phyloP scores from a whole-genome alignment of 1,139 yeast species.

The Yamadazyma conglobata region DNA sequence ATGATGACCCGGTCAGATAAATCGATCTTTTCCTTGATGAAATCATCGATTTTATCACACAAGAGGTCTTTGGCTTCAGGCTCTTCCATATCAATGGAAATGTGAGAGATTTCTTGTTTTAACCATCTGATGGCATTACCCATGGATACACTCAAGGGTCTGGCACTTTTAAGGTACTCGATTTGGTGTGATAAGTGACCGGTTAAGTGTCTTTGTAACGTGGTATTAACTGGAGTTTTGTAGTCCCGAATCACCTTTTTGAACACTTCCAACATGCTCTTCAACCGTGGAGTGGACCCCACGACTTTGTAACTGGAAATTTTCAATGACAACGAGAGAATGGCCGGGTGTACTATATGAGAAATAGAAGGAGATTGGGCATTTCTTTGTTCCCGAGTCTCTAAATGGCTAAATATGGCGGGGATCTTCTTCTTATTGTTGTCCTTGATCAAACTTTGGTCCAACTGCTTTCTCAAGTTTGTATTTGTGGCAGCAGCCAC shows the following conservation, averaged over 20 bases:
- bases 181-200: slow-evolving; percentile 91
- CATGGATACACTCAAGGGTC: slow-evolving; percentile 93
- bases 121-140: slow-evolving; percentile 98
- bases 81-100: slow-evolving; percentile 70
- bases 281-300: slow-evolving; percentile 85
- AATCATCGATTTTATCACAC: slow-evolving; percentile 68
- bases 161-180: slow-evolving; percentile 84
- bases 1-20: slow-evolving; percentile 82
- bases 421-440: slow-evolving; percentile 42
- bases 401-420: slow-evolving; percentile 83
- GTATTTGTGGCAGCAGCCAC: slow-evolving; percentile 38
- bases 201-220: slow-evolving; percentile 84
- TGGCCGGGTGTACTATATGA: slow-evolving; percentile 82
- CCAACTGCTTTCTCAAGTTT: slow-evolving; percentile 53
- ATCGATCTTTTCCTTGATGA: slow-evolving; percentile 80
- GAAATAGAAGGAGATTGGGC: slow-evolving; percentile 60
- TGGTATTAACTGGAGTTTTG: slow-evolving; percentile 79
- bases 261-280: slow-evolving; percentile 82
- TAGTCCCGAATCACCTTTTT: slow-evolving; percentile 77
- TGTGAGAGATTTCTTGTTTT: slow-evolving; percentile 84
- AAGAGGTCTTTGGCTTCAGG: slow-evolving; percentile 68
- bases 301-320: slow-evolving; percentile 82
- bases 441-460: slow-evolving; percentile 49
- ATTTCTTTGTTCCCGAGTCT: slow-evolving; percentile 74
- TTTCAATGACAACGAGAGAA: slow-evolving; percentile 73